A percentile compares a stretch with the other conserved stretches of the same genome.
Conservation (phyloP, 805 yeast species). For the Saturnispora halmiae region DNA sequence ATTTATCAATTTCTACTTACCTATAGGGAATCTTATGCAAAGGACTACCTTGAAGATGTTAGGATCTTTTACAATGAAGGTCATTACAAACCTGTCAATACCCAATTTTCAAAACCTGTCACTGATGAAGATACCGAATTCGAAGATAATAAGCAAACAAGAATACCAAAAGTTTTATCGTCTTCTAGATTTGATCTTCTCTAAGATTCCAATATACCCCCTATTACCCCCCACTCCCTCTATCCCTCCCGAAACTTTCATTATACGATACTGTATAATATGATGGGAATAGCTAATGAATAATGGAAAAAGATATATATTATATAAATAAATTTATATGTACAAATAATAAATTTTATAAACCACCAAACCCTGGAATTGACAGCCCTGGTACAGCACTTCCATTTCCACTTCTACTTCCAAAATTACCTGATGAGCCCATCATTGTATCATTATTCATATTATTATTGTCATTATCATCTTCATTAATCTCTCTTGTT, state of each 20-base stretch:
- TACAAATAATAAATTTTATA: not conserved
- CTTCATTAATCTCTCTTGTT: conserved; percentile 21
- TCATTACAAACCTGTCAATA: conserved; percentile 22
- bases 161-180: conserved; percentile 13
- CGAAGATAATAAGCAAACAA: not conserved
- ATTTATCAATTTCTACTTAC: conserved; percentile 27
- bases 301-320: not conserved
- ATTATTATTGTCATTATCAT: conserved; percentile 1
- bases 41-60: conserved; percentile 26
- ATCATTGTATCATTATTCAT: not conserved
- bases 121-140: conserved; percentile 9
- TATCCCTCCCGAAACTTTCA: too few relatives aligned
- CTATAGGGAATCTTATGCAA: conserved; percentile 29
- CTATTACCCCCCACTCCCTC: not conserved
- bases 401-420: not conserved
- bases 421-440: not conserved
- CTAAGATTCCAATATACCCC: too few relatives aligned
- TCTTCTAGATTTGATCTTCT: conserved; percentile 10
- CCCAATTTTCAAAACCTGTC: conserved; percentile 14
- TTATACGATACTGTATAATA: too few relatives aligned
- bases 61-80: conserved; percentile 25
- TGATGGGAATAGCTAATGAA: not conserved
- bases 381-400: conserved; percentile 2
- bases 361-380: not conserved
- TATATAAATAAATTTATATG: not conserved